Evolutionary conservation across 2,329 filamentous ascomycete genomes (phyloP), one percentile per base, ranked within the genome.

Genomic region (Coniella vitis): DNA sequence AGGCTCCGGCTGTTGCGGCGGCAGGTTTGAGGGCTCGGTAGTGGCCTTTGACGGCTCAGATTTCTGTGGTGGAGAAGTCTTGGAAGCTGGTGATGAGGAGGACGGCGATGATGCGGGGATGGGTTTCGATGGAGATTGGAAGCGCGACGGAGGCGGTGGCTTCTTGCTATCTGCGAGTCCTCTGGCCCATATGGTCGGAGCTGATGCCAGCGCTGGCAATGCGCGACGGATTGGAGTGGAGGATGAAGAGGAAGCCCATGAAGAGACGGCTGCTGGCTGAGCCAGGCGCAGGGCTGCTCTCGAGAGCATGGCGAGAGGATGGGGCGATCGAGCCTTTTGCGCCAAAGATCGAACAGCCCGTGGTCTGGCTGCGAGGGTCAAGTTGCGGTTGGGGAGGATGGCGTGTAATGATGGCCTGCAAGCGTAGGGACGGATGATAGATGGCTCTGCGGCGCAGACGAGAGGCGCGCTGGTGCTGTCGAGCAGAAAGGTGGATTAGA

Each of bases 131-230:
- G 52, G 56, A 52, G 51, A 49, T 42, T 54, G 14, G 47, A 60
- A 62, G 43, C 60, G 53, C 3, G 55, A 51, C 25, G 48, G 54
- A 44, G 61, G 57, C 36, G 57, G 57, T 43, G 56, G 54, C 31
- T 60, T 61, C 51, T 66, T 67, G 52, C 66, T 60, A 25, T 69
- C 63, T 36, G 70, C 69, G 67, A 75, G 68, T 20, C 67, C 67
- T 51, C 71, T 66, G 51, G 54, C 60, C 70, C 69, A 74, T 65
- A 67, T 56, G 54, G 62, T 59, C 22, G 68, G 58, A 5, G 57
- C 58, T 31, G 61, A 55, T 54, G 48, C 14, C 40, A 51, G 21
- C 14, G 48, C 48, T 42, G 51, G 51, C 25, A 45, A 29, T 16
- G 64, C 60, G 54, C 65, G 62, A 9, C 63, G 54, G 39, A 61